Evolutionary conservation across 169 alveolate species (phyloP), one percentile per base, ranked within the genome.

Genomic region (Eimeria maxima): DNA sequence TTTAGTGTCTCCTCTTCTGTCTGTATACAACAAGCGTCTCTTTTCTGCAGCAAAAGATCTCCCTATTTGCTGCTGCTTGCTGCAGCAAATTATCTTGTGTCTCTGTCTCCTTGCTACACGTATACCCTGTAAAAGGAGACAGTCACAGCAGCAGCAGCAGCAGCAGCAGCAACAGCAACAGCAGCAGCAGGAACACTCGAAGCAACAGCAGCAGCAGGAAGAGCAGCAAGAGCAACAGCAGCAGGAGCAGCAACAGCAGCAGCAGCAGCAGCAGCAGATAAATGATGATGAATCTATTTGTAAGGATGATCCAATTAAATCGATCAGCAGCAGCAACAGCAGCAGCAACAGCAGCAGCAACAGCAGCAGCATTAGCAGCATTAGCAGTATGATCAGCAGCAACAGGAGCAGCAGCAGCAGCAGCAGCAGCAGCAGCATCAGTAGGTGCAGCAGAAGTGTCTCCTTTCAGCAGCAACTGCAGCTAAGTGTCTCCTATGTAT

Each of bases 11-110:
- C 95, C 95, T 24, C 95, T 89, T 16, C 95, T 89, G 47, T 20
- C 88, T 24, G 53, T 67, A 86, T 89, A 87, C 87, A 89, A 89
- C 87, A 89, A 73, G 42, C 74, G 24, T 16, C 45, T 89, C 55
- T 89, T 55, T 53, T 44, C 45, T 5, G 86, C 88, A n/a, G 47
- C 57, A 16, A 27, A 53, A 22, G 14, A 65, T 8, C 29, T 60
- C n/a, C 95, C 95, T 6, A 27, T 89, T 55, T 45, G 57, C 16
- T 69, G 86, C 88, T 55, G 86, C 60, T 18, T 89, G 86, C 88
- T 89, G 71, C 95, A 89, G 95, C 95, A 89, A 55, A 8, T 89
- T 50, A 29, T 71, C 33, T 11, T 71, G 29, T 76, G 74, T 20
- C 57, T 69, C 88, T 44, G 55, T 16, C 22, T 89, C 57, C 53